Evolutionary conservation across 202 grass and related monocot genomes (phyloP).

Genomic region (Brachypodium distachyon): DNA sequence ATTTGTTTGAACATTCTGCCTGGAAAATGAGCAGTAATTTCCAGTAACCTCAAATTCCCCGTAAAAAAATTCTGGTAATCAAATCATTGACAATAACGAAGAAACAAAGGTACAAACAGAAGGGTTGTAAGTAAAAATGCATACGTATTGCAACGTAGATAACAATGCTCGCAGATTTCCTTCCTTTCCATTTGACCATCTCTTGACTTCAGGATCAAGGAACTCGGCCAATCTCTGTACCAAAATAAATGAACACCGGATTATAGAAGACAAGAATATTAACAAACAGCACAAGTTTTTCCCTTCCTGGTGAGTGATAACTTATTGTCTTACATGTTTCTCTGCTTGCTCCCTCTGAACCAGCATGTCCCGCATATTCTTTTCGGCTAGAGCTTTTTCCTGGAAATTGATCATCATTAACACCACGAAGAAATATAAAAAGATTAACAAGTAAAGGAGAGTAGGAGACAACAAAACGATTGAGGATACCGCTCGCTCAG

Average conservation of each 20-base stretch:
- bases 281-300: conserved; percentile 7
- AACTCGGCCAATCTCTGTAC: conserved; percentile 88
- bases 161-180: conserved; percentile 95
- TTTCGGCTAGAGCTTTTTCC: conserved; percentile 97
- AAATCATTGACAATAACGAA: not conserved
- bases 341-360: conserved; percentile 89
- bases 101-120: not conserved
- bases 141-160: conserved; percentile 97
- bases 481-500: conserved; percentile 74
- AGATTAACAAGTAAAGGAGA: conserved; percentile 12
- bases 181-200: conserved; percentile 99
- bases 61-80: too few species aligned
- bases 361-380: conserved; percentile 78
- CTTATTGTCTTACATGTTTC: conserved; percentile 55
- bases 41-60: too few species aligned
- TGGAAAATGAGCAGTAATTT: too few species aligned
- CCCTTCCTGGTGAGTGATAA: conserved; percentile 1
- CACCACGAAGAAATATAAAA: not conserved
- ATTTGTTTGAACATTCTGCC: too few species aligned
- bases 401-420: conserved; percentile 42
- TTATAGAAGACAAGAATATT: conserved; percentile 15
- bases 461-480: conserved; percentile 14
- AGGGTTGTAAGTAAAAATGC: conserved; percentile 20
- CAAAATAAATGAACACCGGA: conserved; percentile 18
- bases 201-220: conserved; percentile 88